Percentiles rank a stretch among this genome's conserved stretches.
phyloP scores from a whole-genome alignment of 345 rosid species.

The Rhizophora mangle region DNA sequence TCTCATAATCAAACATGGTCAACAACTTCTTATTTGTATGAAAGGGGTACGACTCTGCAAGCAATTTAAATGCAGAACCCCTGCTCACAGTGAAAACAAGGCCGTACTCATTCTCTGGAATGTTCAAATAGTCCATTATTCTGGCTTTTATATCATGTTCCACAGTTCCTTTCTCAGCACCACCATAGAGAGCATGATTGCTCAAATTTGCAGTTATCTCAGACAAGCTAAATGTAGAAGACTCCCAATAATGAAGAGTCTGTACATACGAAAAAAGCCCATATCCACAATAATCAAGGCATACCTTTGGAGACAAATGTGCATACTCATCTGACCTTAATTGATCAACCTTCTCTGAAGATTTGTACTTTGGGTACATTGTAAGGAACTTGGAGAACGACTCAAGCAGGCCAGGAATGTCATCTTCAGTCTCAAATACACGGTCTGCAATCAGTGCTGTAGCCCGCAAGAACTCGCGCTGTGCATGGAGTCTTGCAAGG shows the following conservation, averaged over 20 bases:
- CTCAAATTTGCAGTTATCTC: slow-evolving; percentile 94
- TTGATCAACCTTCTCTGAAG: slow-evolving; percentile 83
- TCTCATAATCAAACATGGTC: slow-evolving; percentile 98
- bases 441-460: slow-evolving; percentile 83
- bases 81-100: slow-evolving; percentile 99
- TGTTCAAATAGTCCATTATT: slow-evolving; percentile 96
- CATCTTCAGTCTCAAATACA: slow-evolving; percentile 66
- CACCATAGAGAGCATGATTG: slow-evolving; percentile 90
- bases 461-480: slow-evolving; percentile 84
- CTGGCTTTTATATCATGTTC: slow-evolving; percentile 86
- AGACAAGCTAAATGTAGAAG: slow-evolving; percentile 93
- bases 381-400: slow-evolving; percentile 64
- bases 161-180: slow-evolving; percentile 83
- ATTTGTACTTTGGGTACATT: slow-evolving; percentile 85
- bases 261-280: slow-evolving; percentile 93
- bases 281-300: slow-evolving; percentile 97
- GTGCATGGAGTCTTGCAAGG: slow-evolving; percentile 90
- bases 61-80: slow-evolving; percentile 94
- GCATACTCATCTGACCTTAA: slow-evolving; percentile 71
- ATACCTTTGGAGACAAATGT: slow-evolving; percentile 87
- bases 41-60: slow-evolving; percentile 94
- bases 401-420: slow-evolving; percentile 59
- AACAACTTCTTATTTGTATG: slow-evolving; percentile 87
- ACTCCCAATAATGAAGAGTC: slow-evolving; percentile 90
- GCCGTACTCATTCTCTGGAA: slow-evolving; percentile 94